Base-by-base conservation (phyloP, 2,329 filamentous ascomycete genomes). In the Talaromyces sp. region DNA sequence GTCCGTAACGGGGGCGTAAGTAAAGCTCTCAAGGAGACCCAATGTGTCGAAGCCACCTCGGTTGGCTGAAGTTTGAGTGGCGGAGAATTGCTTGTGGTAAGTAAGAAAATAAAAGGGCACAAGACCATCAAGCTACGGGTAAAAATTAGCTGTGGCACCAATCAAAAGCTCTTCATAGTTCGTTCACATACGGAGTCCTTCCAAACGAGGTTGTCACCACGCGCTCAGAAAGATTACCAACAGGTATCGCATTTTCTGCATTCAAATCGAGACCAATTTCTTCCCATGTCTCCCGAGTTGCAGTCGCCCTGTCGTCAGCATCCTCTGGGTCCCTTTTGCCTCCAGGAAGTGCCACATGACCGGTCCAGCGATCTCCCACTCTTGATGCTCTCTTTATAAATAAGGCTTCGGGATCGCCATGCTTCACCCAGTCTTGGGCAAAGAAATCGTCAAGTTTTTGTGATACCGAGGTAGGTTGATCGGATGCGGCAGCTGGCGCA, bases 361-460 rank as follows among this genome's bases (percentile, higher is more conserved):
- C 83, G 1, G 86, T 89, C 88, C 88, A 90, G 61, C 87, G 79
- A 71, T 90, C 88, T 7, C 87, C 87, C 60, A 82, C 79, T 42
- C 88, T 79, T 4, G 86, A 82, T 2, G 88, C 85, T 53, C 88
- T 79, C 70, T 90, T 90, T 72, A 90, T 90, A 72, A 90, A 89
- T 3, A 90, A 78, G n/a, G 87, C 78, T 71, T 90, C 88, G 0
- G 87, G 84, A 64, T 87, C 84, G 28, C 87, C 87, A 70, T 87
- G 75, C 65, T 83, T 81, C 6, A 88, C 86, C 88, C 88, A 90
- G 16, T 81, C 72, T 67, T 87, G 85, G 1, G 78, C 75, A 69
- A 89, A 90, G 76, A 89, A 89, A 8, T 78, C 73, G 34, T 83
- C 75, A 40, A 87, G 64, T 44, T 81, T 77, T 44, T 81, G 73